These are phyloP conservation scores for Hirsutella rhossiliensis DNA, from an alignment of 2,329 filamentous ascomycete species.

Conservation along the genomic window DNA sequence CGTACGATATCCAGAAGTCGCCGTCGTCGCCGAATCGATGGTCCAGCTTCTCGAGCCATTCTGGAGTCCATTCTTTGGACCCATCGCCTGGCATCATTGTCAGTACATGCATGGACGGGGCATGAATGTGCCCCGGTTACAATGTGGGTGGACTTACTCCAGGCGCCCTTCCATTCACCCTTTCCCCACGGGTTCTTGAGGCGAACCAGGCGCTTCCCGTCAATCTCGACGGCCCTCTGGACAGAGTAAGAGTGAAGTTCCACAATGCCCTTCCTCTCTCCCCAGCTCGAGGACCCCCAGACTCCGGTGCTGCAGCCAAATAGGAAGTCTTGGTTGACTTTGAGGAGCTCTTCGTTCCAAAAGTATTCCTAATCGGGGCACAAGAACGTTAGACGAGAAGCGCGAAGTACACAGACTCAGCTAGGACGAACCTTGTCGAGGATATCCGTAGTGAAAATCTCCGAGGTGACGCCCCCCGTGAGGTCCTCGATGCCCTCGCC, in stretches of 20 bases:
- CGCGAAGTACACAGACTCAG: no score
- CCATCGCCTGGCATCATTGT: constrained; percentile 43
- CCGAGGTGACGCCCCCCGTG: constrained; percentile 53
- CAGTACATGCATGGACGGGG: constrained; percentile 1
- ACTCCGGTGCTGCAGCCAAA: constrained; percentile 46
- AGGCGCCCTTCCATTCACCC: constrained; percentile 69
- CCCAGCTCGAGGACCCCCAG: constrained; percentile 14
- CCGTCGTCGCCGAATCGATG: constrained; percentile 71
- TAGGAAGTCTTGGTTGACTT: constrained; percentile 67
- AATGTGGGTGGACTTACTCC: constrained; percentile 34
- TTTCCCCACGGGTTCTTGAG: constrained; percentile 72
- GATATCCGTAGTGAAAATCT: constrained; percentile 55
- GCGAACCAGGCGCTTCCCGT: constrained; percentile 49
- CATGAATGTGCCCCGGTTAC: no score
- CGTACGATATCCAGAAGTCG: constrained; percentile 48
- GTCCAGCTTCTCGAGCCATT: constrained; percentile 60
- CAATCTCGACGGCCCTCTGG: constrained; percentile 43
- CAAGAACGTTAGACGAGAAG: no score
- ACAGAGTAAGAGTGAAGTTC: constrained; percentile 51
- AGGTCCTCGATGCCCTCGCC: constrained; percentile 49
- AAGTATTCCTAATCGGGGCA: constrained; percentile 45
- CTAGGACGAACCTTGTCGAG: constrained; percentile 62
- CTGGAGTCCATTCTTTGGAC: constrained; percentile 72
- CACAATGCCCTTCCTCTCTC: constrained; percentile 41
- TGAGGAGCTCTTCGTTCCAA: constrained; percentile 61